Conservation (phyloP, 2,329 filamentous ascomycete genomes). For the Saccharata proteae region DNA sequence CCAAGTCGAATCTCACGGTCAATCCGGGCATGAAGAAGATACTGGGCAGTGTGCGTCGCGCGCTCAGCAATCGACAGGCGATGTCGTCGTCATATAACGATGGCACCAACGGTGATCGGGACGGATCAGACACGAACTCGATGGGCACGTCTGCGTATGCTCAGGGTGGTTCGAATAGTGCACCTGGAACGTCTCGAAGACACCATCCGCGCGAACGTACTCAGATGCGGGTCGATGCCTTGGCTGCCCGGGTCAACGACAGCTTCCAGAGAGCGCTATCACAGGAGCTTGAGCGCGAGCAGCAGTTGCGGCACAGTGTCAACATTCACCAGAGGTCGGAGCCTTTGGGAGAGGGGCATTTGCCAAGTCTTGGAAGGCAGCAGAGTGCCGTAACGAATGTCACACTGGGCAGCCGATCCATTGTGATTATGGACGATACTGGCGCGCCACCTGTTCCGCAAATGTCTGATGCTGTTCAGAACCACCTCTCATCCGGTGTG, state of each 20-base stretch:
- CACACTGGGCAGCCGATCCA: constrained; percentile 76
- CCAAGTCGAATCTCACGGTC: constrained; percentile 38
- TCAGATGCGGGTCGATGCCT: constrained; percentile 62
- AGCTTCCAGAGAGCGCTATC: constrained; percentile 67
- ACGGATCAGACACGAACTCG: constrained; percentile 4
- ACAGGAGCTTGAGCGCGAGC: constrained; percentile 39
- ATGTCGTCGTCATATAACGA: not conserved
- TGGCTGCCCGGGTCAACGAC: constrained; percentile 67
- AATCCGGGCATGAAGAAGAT: constrained; percentile 70
- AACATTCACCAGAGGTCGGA: not conserved
- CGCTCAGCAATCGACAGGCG: constrained; percentile 50
- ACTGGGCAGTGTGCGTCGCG: constrained; percentile 74
- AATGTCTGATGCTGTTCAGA: constrained; percentile 40
- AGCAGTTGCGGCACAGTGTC: constrained; percentile 10
- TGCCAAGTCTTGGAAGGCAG: constrained; percentile 1
- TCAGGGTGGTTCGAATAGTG: no score
- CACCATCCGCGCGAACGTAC: constrained; percentile 9
- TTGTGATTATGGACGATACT: constrained; percentile 69
- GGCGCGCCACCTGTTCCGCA: constrained; percentile 41
- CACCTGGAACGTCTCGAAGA: constrained; percentile 8
- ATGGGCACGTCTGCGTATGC: not conserved
- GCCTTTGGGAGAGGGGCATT: no score
- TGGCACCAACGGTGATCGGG: no score
- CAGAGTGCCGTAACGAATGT: constrained; percentile 38
- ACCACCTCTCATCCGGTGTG: constrained; percentile 6